Evolutionary conservation across 495 filamentous ascomycete species (phyloP), one percentile per base, ranked within the genome.

Genomic region (Lasiosphaeria miniovina): DNA sequence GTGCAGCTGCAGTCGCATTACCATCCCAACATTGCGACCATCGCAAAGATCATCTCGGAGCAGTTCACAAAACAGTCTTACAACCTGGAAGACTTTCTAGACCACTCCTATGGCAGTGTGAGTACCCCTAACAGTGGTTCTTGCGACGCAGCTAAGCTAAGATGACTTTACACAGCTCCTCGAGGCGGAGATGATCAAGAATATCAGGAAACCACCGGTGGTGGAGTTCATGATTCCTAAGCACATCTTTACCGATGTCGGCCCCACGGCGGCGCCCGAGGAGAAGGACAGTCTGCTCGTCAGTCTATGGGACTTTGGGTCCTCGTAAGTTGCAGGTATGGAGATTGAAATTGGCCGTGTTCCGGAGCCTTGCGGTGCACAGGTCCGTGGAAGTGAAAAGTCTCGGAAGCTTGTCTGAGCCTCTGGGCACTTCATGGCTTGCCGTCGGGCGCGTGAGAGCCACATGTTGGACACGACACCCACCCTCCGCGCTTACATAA

Each of bases 1-100:
- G 87, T 93, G 57, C 88, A 87, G 55, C 77, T 97, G 51, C 90
- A 94, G 74, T 86, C 85, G 4, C 95, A 99, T 75, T 98, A 94
- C 75, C 95, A 99, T 71, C 95, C 95, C 40, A 98, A 96, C 69
- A 92, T 99, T 40, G 92, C 93, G 3, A 92, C 93, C 4, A 87
- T 98, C 59, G 90, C 91, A 33, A 92, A 89, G 73, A 96, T 99
- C 58, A 86, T 99, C 58, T 89, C 89, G 32, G 91, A 99, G 78
- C 94, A 97, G 74, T 99, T 98, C 73, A 98, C 93, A 4, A 99
- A 98, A 78, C 88, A 91, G 71, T 77, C 85, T 10, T 99, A 97
- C 73, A 90, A 88, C 62, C 66, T 96, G 15, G 95, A 99, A 67
- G 95, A 99, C 66, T 99, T 99, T 74, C 75, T 98, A 55, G 95